Percentiles rank a stretch among this genome's conserved stretches.
phyloP scores from a whole-genome alignment of 805 yeast species.

The Scheffersomyces coipomensis region DNA sequence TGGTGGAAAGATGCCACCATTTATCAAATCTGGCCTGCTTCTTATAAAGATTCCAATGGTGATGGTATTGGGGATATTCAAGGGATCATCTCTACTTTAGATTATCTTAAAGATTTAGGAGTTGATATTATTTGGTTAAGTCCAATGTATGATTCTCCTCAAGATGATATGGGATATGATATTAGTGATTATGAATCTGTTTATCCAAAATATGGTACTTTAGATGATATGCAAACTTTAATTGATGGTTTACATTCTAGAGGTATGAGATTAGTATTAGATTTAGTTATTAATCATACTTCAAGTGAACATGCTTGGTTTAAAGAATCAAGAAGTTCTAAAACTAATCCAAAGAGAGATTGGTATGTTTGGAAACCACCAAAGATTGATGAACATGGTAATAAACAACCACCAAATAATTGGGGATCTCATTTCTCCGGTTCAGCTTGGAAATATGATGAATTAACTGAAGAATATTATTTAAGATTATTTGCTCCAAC shows the following conservation, averaged over 20 bases:
- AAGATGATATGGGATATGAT: slow-evolving; percentile 64
- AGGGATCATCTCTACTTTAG: slow-evolving; percentile 52
- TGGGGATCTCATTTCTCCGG: slow-evolving; percentile 55
- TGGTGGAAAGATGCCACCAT: slow-evolving; percentile 63
- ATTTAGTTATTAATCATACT: slow-evolving; percentile 59
- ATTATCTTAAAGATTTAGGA: slow-evolving; percentile 50
- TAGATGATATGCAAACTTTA: slow-evolving; percentile 51
- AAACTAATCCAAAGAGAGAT: slow-evolving; percentile 54
- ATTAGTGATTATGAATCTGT: slow-evolving; percentile 53
- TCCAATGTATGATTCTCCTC: slow-evolving; percentile 59
- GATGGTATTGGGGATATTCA: slow-evolving; percentile 60
- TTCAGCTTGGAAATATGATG: slow-evolving; percentile 58
- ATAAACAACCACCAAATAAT: slow-evolving; percentile 55
- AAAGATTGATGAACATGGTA: slow-evolving; percentile 43
- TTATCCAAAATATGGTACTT: slow-evolving; percentile 52
- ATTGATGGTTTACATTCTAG: slow-evolving; percentile 47
- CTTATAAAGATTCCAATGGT: slow-evolving; percentile 56
- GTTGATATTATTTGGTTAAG: slow-evolving; percentile 55
- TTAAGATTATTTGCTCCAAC: slow-evolving; percentile 50
- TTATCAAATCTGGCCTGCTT: slow-evolving; percentile 63
- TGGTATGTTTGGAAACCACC: slow-evolving; percentile 61
- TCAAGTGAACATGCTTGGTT: slow-evolving; percentile 59
- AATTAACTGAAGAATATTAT: slow-evolving; percentile 52
- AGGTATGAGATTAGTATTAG: slow-evolving; percentile 52
- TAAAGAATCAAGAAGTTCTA: slow-evolving; percentile 51